Evolutionary conservation across 805 yeast genomes (phyloP).

Genomic region (Ogataea methylovora): DNA sequence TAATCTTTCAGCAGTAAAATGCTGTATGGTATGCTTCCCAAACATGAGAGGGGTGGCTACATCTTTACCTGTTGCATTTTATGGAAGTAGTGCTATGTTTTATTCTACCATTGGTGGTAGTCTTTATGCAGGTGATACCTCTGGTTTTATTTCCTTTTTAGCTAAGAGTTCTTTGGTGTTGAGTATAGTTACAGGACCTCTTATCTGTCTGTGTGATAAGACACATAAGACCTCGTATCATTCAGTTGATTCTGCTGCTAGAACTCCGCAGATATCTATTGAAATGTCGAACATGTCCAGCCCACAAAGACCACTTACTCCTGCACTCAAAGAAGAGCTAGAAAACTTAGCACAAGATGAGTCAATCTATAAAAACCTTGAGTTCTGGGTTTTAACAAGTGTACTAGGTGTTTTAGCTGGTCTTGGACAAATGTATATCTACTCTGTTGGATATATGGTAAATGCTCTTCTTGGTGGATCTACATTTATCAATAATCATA

Average conservation of each 20-base stretch:
- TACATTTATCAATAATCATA: conserved; percentile 6
- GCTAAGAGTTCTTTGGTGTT: conserved; percentile 34
- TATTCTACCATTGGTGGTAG: conserved; percentile 49
- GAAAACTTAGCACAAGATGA: background rate
- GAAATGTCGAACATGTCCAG: conserved; percentile 3
- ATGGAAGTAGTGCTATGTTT: conserved; percentile 67
- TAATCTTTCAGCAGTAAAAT: conserved; percentile 58
- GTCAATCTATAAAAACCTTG: conserved; percentile 9
- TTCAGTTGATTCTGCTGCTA: background rate
- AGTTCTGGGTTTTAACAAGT: conserved; percentile 44
- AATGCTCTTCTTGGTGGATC: conserved; percentile 32
- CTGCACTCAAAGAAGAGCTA: no score
- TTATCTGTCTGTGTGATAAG: conserved; percentile 32
- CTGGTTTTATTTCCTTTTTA: conserved; percentile 41
- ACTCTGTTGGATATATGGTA: conserved; percentile 66
- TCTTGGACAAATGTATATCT: conserved; percentile 67
- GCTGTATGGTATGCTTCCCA: conserved; percentile 67
- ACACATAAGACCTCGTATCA: conserved; percentile 18
- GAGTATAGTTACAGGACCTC: conserved; percentile 38
- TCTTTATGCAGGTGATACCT: conserved; percentile 52
- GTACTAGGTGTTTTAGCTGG: conserved; percentile 55
- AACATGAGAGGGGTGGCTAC: conserved; percentile 66
- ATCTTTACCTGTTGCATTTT: conserved; percentile 64
- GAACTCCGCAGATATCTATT: conserved; percentile 1
- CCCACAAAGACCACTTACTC: conserved; percentile 2